Conservation (phyloP, 768 basidiomycete species). For the Galerina marginata region DNA sequence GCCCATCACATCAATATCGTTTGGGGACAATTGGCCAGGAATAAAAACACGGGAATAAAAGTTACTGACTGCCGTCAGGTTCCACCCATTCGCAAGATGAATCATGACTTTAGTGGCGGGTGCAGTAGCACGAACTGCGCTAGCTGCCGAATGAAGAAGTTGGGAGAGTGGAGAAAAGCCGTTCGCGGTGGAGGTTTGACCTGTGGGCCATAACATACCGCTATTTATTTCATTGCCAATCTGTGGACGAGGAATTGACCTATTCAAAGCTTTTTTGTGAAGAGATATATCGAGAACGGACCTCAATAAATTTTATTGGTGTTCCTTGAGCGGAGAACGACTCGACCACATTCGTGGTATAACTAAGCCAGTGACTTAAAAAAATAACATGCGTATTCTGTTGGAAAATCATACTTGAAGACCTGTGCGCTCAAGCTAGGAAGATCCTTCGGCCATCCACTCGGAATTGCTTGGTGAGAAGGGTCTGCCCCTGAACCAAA, state of each 20-base stretch:
- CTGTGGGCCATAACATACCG: conserved; percentile 67
- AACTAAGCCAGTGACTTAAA: conserved; percentile 35
- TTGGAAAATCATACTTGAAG: conserved; percentile 41
- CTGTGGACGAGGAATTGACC: conserved; percentile 26
- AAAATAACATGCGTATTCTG: no score
- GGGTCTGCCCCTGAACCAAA: conserved; percentile 62
- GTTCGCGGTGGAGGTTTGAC: conserved; percentile 50
- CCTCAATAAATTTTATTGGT: conserved; percentile 57
- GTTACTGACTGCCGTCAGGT: conserved; percentile 45
- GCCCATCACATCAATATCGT: conserved; percentile 62
- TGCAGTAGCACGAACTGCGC: conserved; percentile 55
- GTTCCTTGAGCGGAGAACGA: conserved; percentile 58
- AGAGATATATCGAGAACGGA: conserved; percentile 21
- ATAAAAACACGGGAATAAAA: conserved; percentile 61
- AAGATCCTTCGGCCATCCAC: conserved; percentile 57
- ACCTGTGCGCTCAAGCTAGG: conserved; percentile 61
- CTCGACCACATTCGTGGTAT: conserved; percentile 57
- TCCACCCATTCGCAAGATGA: conserved; percentile 71
- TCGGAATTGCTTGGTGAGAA: conserved; percentile 63
- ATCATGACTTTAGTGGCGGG: conserved; percentile 55
- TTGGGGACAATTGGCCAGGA: conserved; percentile 50
- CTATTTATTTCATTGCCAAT: conserved; percentile 73
- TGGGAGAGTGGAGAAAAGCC: conserved; percentile 60
- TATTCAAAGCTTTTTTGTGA: neutral
- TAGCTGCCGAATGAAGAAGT: conserved; percentile 63